A percentile compares a stretch with the other conserved stretches of the same genome.
phyloP scores from a whole-genome alignment of 345 rosid species.

The Bruguiera sexangula region DNA sequence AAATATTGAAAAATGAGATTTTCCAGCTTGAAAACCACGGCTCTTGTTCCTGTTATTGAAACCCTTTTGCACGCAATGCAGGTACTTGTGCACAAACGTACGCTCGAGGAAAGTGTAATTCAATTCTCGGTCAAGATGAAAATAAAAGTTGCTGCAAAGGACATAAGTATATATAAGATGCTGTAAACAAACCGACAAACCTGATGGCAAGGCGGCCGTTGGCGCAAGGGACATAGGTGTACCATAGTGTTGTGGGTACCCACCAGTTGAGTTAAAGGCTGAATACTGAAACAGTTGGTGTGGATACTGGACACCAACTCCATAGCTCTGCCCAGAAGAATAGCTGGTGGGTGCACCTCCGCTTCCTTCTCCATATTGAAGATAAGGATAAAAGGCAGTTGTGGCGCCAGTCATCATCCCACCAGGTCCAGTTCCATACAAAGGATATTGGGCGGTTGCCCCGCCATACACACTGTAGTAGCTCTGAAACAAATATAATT shows the following conservation, averaged over 20 bases:
- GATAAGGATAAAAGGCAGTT: slow-evolving; percentile 74
- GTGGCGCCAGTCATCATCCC: slow-evolving; percentile 54
- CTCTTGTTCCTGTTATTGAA: too few relatives aligned
- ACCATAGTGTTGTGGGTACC: slow-evolving; percentile 68
- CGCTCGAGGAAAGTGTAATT: too few relatives aligned
- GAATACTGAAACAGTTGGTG: slow-evolving; percentile 76
- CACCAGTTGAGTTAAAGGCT: slow-evolving; percentile 49
- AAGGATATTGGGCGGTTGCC: slow-evolving; percentile 62
- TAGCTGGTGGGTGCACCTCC: slow-evolving; percentile 51
- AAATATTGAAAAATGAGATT: too few relatives aligned
- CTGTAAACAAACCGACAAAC: slow-evolving; percentile 25
- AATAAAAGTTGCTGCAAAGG: too few relatives aligned
- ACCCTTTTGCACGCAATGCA: too few relatives aligned
- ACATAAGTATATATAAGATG: not conserved
- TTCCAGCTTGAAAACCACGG: too few relatives aligned
- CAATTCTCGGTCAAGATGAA: too few relatives aligned
- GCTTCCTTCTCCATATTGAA: slow-evolving; percentile 71
- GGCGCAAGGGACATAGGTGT: slow-evolving; percentile 81
- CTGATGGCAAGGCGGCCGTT: slow-evolving; percentile 75
- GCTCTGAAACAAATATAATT: slow-evolving; percentile 44
- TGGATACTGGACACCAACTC: slow-evolving; percentile 67
- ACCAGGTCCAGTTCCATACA: slow-evolving; percentile 67
- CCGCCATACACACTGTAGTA: slow-evolving; percentile 83
- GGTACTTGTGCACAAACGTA: too few relatives aligned
- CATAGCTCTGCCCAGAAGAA: slow-evolving; percentile 54